Evolutionary conservation across 768 basidiomycete genomes (phyloP), one percentile per base, ranked within the genome.

Genomic region (Trametes punicea): DNA sequence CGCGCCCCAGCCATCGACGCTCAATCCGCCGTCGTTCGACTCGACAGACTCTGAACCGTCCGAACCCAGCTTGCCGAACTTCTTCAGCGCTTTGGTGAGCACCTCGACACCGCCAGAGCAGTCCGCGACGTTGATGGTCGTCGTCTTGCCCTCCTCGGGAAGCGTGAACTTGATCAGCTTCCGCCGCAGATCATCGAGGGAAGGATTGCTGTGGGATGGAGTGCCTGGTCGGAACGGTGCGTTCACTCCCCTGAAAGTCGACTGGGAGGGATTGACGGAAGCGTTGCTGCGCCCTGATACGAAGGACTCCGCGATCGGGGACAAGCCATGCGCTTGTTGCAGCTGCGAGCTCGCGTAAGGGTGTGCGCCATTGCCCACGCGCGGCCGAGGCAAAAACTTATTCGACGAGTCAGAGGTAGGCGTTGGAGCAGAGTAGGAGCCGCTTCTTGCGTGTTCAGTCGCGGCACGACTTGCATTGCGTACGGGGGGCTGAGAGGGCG

Each of bases 1-100:
- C 0, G 93, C 87, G 26, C 84, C 89, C 92, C 93, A 97, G 1
- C 93, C 93, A 62, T 94, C 92, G 1, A 97, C 85, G 50, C 80
- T 82, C 13, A 96, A 74, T 0, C 85, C 86, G 0, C 86, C 87
- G 27, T 90, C 87, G 30, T 85, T 85, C 0, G 79, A 84, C 55
- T 84, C 83, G n/a, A 81, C 78, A 34, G 81, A 76, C 57, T 81
- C 82, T 46, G 75, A 64, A 45, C 74, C 74, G 27, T 66, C 65
- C 8, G 73, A 61, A 29, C 73, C 73, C 0, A 79, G 68, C 69
- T 93, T 96, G 41, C 84, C 84, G 62, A 96, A 90, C 71, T 99
- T 99, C 68, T 84, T 90, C 59, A 99, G 74, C 1, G 90, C 94
- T 62, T 88, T 85, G 62, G 92, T 89, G 47, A 98, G 78, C 2